Conservation (phyloP, 2,329 filamentous ascomycete species). For the Pseudogymnoascus sp. region DNA sequence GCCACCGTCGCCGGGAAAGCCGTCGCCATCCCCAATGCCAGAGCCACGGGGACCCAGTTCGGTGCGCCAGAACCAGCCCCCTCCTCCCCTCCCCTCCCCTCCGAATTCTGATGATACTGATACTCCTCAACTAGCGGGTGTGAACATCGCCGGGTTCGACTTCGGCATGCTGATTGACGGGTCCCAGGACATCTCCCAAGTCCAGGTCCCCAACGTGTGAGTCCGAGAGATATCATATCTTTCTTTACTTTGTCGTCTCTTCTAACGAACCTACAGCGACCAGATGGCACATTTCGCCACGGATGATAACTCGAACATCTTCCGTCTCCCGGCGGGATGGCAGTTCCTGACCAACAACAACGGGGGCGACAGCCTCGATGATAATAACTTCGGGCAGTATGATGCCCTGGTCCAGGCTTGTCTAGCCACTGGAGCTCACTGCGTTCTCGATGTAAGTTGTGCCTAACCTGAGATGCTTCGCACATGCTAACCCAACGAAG, state of each 20-base stretch:
- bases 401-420: slow-evolving; percentile 49
- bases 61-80: no score
- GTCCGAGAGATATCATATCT: background rate
- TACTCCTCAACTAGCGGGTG: no score
- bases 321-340: slow-evolving; percentile 51
- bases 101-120: no score
- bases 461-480: no score
- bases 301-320: slow-evolving; percentile 46
- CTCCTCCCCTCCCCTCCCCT: no score
- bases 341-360: slow-evolving; percentile 47
- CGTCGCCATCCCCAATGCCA: no score
- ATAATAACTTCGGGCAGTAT: slow-evolving; percentile 42
- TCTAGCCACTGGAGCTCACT: slow-evolving; percentile 46
- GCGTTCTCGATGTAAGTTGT: slow-evolving; percentile 44
- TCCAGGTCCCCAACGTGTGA: background rate
- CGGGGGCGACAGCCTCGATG: slow-evolving; percentile 42
- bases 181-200: no score
- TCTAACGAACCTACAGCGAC: background rate
- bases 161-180: no score
- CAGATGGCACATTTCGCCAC: slow-evolving; percentile 42
- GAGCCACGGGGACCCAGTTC: no score
- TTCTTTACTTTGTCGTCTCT: background rate
- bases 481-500: no score
- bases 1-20: no score
- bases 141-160: no score